Conservation (phyloP, 2,329 filamentous ascomycete species). For the Cladophialophora psammophila region DNA sequence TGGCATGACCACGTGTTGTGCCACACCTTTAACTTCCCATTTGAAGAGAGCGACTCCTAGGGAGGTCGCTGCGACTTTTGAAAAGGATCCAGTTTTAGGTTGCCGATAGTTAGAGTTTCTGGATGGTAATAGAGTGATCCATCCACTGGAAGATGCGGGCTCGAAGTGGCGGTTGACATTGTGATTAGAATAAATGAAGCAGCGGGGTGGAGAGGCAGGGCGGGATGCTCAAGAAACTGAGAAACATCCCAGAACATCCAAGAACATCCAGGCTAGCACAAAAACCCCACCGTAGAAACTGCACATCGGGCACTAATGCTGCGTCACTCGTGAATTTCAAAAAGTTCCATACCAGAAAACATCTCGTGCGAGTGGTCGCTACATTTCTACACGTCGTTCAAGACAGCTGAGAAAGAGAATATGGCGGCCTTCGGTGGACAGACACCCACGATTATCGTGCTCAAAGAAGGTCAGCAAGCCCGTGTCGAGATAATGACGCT, state of each 20-base stretch:
- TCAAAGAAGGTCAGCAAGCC: slow-evolving; percentile 81
- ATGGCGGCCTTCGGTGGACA: slow-evolving; percentile 85
- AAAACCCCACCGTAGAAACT: slow-evolving; percentile 13
- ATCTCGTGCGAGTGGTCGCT: not conserved
- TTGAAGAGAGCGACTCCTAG: not conserved
- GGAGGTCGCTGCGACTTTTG: not conserved
- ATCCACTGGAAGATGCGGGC: not conserved
- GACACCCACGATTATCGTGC: slow-evolving; percentile 96
- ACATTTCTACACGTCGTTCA: not conserved
- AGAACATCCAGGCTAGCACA: not conserved
- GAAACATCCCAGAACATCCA: too few relatives aligned
- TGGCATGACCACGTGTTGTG: not conserved
- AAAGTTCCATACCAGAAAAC: slow-evolving; percentile 7
- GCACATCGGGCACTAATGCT: slow-evolving; percentile 4
- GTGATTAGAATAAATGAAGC: not conserved
- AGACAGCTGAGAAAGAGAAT: slow-evolving; percentile 13
- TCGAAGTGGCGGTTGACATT: not conserved
- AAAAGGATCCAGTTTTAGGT: not conserved
- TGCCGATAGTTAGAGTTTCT: not conserved
- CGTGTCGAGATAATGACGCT: slow-evolving; percentile 31
- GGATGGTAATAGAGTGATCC: too few relatives aligned
- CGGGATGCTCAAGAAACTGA: too few relatives aligned
- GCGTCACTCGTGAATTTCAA: slow-evolving; percentile 10
- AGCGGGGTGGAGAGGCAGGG: not conserved
- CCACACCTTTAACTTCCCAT: not conserved